Evolutionary conservation across 2,329 filamentous ascomycete species (phyloP).

Genomic region (Paramyrothecium sp.): DNA sequence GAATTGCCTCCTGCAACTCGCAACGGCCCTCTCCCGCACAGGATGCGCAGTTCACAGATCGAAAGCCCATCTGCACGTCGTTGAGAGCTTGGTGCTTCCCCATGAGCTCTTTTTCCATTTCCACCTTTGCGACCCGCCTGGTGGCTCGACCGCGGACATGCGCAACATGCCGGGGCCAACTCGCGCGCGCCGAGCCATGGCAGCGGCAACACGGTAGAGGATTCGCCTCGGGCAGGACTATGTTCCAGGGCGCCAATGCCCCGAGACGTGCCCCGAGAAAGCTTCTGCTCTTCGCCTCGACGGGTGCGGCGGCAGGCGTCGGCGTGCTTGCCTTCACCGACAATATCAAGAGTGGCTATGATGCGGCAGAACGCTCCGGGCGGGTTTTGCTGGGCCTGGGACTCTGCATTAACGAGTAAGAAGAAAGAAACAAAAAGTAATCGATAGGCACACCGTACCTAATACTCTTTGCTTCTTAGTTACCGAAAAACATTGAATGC

Average conservation of each 20-base stretch:
- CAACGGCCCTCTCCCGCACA: too few relatives aligned
- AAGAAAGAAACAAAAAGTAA: too few relatives aligned
- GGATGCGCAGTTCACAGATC: not conserved
- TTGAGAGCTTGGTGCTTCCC: constrained; percentile 12
- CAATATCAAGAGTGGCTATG: constrained; percentile 74
- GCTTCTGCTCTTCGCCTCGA: constrained; percentile 47
- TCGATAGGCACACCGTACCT: not conserved
- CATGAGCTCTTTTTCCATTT: constrained; percentile 42
- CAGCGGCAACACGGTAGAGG: constrained; percentile 20
- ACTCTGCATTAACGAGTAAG: constrained; percentile 85
- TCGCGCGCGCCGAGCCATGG: constrained; percentile 27
- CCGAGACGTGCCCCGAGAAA: constrained; percentile 14
- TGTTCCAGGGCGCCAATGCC: constrained; percentile 12
- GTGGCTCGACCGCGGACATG: constrained; percentile 44
- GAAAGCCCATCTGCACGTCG: constrained; percentile 3
- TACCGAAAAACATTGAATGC: constrained; percentile 83
- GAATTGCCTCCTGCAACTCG: too few relatives aligned
- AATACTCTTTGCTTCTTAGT: constrained; percentile 42
- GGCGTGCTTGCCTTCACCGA: constrained; percentile 55
- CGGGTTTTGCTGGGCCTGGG: constrained; percentile 73
- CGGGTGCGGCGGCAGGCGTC: constrained; percentile 47
- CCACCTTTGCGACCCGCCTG: constrained; percentile 35
- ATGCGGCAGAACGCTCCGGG: constrained; percentile 73
- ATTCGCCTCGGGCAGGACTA: constrained; percentile 26
- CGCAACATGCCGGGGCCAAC: constrained; percentile 41